A percentile compares a stretch with the other conserved stretches of the same genome.
phyloP scores from a whole-genome alignment of 2,329 filamentous ascomycete genomes.

The Colletotrichum melonis region DNA sequence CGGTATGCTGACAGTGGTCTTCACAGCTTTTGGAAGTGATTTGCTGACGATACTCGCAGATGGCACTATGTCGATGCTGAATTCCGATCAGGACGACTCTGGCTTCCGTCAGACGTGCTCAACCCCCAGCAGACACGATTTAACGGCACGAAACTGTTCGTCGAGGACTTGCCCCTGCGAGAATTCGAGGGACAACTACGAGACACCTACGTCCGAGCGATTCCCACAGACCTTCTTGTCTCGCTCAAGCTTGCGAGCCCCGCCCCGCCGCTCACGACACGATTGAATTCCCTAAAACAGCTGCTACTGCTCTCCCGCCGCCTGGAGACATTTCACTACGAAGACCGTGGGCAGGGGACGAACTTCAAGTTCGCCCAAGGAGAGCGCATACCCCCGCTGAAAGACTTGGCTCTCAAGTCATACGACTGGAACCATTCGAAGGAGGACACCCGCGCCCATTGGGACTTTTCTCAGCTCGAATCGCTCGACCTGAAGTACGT shows the following conservation, averaged over 20 bases:
- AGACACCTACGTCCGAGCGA: conserved; percentile 50
- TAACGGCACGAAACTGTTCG: conserved; percentile 47
- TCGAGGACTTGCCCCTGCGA: conserved; percentile 55
- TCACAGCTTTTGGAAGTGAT: background rate
- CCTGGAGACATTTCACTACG: conserved; percentile 54
- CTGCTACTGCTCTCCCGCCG: conserved; percentile 50
- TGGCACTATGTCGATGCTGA: conserved; percentile 51
- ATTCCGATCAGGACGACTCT: conserved; percentile 43
- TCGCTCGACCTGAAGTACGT: conserved; percentile 56
- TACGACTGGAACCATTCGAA: conserved; percentile 61
- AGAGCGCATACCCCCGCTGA: conserved; percentile 57
- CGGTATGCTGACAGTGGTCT: conserved; percentile 45
- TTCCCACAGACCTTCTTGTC: conserved; percentile 51
- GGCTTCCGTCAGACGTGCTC: conserved; percentile 54
- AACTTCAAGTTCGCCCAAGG: conserved; percentile 52
- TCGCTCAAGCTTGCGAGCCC: conserved; percentile 55
- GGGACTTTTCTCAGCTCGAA: conserved; percentile 58
- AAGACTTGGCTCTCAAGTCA: conserved; percentile 54
- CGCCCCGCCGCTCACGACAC: conserved; percentile 53
- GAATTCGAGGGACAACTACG: conserved; percentile 48
- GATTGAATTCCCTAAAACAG: conserved; percentile 54
- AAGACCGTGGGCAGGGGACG: conserved; percentile 57
- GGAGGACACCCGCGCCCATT: conserved; percentile 52
- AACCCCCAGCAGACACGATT: conserved; percentile 43
- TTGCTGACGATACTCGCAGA: conserved; percentile 39